Base-by-base conservation (phyloP, 2,329 filamentous ascomycete species). In the Penicillium sp. region DNA sequence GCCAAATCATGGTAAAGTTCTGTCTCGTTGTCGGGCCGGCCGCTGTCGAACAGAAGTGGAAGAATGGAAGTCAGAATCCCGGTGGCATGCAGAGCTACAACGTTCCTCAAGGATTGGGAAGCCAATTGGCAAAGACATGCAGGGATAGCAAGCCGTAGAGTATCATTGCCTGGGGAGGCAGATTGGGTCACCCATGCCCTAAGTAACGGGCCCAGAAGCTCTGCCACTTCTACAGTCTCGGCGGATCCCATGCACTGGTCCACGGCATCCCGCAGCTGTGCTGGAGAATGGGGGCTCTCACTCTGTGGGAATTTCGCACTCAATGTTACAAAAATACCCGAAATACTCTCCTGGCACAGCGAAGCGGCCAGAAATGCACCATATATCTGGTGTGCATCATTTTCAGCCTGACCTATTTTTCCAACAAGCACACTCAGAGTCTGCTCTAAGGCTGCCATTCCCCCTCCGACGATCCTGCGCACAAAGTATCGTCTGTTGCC, bases 401-500 rank as follows among this genome's bases (percentile, higher is more conserved):
- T 60, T 45, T 70, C 60, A 11, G 53, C 54, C 23, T 60, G 54
- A 44, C 66, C 63, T 82, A 62, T 83, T 84, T 53, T 88, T 81
- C 53, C 87, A 76, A 33, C 89, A 85, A 72, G 88, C 86, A 72
- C 85, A 86, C 60, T 84, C 85, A 77, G 83, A 6, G 85, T 85
- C 69, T 90, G 85, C 68, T 95, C 88, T 54, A 97, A 73, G 8
- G 87, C 85, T 62, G 87, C 82, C 88, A 92, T 96, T 3, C 93
- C 92, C 55, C 88, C 90, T 23, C 85, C 87, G 57, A 90, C 85
- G 29, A 96, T 86, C 63, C 86, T 83, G 64, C 87, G 88, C 57
- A 86, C 85, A 72, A 98, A 98, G 78, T 93, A 97, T 65, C 90
- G 86, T 68, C 88, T 85, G 75, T 98, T 99, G 21, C 93, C 93